phyloP scores from a whole-genome alignment of 169 alveolate genomes.

The Babesia bovis region DNA sequence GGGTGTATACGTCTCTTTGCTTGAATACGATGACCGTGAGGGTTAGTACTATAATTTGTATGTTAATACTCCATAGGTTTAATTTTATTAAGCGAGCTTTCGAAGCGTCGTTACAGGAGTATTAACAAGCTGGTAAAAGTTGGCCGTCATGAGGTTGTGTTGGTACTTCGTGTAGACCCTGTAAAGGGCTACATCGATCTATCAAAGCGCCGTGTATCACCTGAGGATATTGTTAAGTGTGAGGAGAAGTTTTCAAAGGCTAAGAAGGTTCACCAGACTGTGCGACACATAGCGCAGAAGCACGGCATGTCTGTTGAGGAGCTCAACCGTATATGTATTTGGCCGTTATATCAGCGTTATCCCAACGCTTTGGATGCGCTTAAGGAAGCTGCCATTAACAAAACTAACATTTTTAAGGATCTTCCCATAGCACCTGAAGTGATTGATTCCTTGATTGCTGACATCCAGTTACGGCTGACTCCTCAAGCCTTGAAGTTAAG shows the following conservation, averaged over 20 bases:
- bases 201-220: conserved; percentile 92
- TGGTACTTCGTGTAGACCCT: conserved; percentile 94
- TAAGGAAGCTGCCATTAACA: conserved; percentile 90
- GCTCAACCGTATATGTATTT: conserved; percentile 87
- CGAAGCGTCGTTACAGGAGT: conserved; percentile 92
- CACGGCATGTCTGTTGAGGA: conserved; percentile 88
- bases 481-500: conserved; percentile 90
- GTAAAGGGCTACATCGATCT: conserved; percentile 96
- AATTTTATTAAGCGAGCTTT: conserved; percentile 92
- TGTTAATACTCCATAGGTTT: conserved; percentile 68
- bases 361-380: conserved; percentile 95
- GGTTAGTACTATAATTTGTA: conserved; percentile 73
- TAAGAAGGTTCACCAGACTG: conserved; percentile 92
- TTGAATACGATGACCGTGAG: conserved; percentile 94
- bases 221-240: conserved; percentile 90
- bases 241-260: conserved; percentile 90
- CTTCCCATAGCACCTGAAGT: conserved; percentile 83
- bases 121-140: conserved; percentile 82
- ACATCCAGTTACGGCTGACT: conserved; percentile 83
- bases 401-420: conserved; percentile 87
- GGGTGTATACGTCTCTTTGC: conserved; percentile 96
- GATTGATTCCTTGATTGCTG: conserved; percentile 83
- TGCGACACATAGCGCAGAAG: conserved; percentile 89
- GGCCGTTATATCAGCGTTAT: conserved; percentile 95
- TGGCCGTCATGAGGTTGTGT: conserved; percentile 91